These are phyloP conservation scores for Fusarium haematococcum DNA, from an alignment of 2,329 filamentous ascomycete genomes.

Conservation along the genomic window DNA sequence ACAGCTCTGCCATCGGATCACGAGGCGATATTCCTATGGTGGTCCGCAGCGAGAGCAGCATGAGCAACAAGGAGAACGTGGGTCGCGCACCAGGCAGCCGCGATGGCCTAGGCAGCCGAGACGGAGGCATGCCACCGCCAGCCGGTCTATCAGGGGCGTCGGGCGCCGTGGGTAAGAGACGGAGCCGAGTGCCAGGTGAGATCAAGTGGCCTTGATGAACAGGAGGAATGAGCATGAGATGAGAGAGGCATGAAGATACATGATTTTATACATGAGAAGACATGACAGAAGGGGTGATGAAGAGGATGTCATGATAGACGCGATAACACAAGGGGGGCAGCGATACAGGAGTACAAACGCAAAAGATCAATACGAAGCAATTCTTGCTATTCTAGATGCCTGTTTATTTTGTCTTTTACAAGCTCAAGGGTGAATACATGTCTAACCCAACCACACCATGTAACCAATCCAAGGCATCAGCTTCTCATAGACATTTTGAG, in stretches of 20 bases:
- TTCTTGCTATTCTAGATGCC: constrained; percentile 7
- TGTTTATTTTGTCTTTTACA: not conserved
- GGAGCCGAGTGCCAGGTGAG: constrained; percentile 42
- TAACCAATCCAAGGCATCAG: not conserved
- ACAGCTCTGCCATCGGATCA: constrained; percentile 27
- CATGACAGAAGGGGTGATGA: constrained; percentile 8
- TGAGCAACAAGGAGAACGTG: constrained; percentile 55
- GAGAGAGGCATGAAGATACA: constrained; percentile 12
- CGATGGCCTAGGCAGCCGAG: constrained; percentile 39
- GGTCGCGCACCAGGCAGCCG: constrained; percentile 42
- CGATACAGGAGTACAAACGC: constrained; percentile 8
- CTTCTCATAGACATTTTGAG: not conserved
- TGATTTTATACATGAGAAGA: constrained; percentile 4
- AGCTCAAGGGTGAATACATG: not conserved
- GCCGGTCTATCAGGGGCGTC: constrained; percentile 28
- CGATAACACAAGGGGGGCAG: constrained; percentile 1
- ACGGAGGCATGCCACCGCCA: constrained; percentile 29
- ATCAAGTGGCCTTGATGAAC: constrained; percentile 42
- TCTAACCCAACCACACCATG: not conserved
- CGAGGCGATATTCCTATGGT: constrained; percentile 47
- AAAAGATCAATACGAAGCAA: constrained; percentile 19
- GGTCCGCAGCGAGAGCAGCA: constrained; percentile 53
- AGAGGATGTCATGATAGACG: constrained; percentile 25
- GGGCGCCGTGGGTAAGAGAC: constrained; percentile 40
- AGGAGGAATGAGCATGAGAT: not conserved